phyloP scores from a whole-genome alignment of 192 early-diverging fungal species.

The Backusella australiensis region DNA sequence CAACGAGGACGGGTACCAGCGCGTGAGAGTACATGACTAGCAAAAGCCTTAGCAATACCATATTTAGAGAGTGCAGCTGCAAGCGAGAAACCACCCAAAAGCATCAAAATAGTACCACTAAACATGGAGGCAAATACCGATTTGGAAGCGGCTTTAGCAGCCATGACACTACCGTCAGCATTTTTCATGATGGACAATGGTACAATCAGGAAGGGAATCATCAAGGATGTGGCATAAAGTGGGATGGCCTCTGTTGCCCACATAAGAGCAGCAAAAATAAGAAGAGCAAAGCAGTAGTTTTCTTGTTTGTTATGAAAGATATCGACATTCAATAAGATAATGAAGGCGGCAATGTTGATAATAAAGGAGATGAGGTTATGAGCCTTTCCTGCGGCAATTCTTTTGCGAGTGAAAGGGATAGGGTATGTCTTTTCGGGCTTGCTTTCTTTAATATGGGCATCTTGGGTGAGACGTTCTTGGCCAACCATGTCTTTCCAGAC shows the following conservation, averaged over 20 bases:
- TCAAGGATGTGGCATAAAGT: slow-evolving; percentile 68
- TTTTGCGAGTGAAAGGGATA: slow-evolving; percentile 22
- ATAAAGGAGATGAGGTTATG: slow-evolving; percentile 33
- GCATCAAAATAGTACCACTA: slow-evolving; percentile 72
- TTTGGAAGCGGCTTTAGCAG: slow-evolving; percentile 59
- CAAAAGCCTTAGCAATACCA: slow-evolving; percentile 69
- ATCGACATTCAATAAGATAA: slow-evolving; percentile 51
- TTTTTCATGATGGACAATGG: slow-evolving; percentile 59
- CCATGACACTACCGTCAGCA: slow-evolving; percentile 36
- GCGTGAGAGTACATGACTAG: slow-evolving; percentile 60
- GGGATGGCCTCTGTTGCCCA: slow-evolving; percentile 87
- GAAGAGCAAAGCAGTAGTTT: slow-evolving; percentile 85
- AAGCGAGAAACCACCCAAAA: slow-evolving; percentile 75
- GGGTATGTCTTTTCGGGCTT: slow-evolving; percentile 25
- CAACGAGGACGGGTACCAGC: slow-evolving; percentile 67
- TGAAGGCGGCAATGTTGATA: slow-evolving; percentile 54
- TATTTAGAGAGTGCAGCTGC: slow-evolving; percentile 78
- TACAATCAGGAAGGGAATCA: slow-evolving; percentile 69
- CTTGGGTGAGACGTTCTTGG: slow-evolving; percentile 53
- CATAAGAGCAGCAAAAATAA: slow-evolving; percentile 77
- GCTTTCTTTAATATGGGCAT: slow-evolving; percentile 39
- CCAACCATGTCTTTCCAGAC: slow-evolving; percentile 80
- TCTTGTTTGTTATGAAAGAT: slow-evolving; percentile 69
- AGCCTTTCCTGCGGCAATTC: neutral
- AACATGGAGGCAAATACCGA: slow-evolving; percentile 75